Percentiles rank a stretch among this genome's conserved stretches.
These are phyloP conservation scores for Colletotrichum somersetense DNA, from an alignment of 2,329 filamentous ascomycete genomes.

Conservation along the genomic window DNA sequence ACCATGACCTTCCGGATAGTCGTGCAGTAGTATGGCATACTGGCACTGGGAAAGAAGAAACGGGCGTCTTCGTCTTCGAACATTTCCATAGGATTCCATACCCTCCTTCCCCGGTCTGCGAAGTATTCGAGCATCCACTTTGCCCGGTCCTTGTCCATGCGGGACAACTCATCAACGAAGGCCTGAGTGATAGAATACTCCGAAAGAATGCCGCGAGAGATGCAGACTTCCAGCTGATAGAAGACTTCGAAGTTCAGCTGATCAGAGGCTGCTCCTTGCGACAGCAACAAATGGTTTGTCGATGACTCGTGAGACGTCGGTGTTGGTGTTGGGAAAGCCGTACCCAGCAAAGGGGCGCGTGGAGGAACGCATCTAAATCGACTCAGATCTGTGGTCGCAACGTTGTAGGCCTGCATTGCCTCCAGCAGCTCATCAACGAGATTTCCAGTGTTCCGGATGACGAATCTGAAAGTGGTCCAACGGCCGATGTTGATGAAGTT, in stretches of 20 bases:
- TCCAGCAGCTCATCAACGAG: constrained; percentile 59
- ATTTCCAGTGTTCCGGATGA: constrained; percentile 50
- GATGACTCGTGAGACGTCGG: not conserved
- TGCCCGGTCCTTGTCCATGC: constrained; percentile 62
- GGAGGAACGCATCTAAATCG: constrained; percentile 56
- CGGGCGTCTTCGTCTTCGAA: constrained; percentile 69
- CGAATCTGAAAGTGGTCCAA: constrained; percentile 68
- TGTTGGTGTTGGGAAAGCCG: not conserved
- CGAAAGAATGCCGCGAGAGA: constrained; percentile 82
- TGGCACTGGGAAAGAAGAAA: constrained; percentile 60
- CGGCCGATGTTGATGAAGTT: constrained; percentile 65
- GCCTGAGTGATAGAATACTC: constrained; percentile 78
- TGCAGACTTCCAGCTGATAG: constrained; percentile 93
- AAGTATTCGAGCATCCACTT: constrained; percentile 80
- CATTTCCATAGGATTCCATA: constrained; percentile 79
- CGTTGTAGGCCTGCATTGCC: constrained; percentile 79
- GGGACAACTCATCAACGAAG: constrained; percentile 75
- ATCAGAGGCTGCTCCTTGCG: not conserved
- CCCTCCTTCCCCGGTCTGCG: constrained; percentile 70
- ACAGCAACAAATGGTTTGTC: not conserved
- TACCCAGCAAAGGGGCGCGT: constrained; percentile 19
- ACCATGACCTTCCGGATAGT: constrained; percentile 82
- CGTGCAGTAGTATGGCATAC: constrained; percentile 78
- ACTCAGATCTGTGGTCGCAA: constrained; percentile 61
- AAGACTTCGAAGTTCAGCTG: constrained; percentile 77